Percentiles rank a stretch among this genome's conserved stretches.
phyloP scores from a whole-genome alignment of 257 asterid species.

The Jacaranda mimosifolia region DNA sequence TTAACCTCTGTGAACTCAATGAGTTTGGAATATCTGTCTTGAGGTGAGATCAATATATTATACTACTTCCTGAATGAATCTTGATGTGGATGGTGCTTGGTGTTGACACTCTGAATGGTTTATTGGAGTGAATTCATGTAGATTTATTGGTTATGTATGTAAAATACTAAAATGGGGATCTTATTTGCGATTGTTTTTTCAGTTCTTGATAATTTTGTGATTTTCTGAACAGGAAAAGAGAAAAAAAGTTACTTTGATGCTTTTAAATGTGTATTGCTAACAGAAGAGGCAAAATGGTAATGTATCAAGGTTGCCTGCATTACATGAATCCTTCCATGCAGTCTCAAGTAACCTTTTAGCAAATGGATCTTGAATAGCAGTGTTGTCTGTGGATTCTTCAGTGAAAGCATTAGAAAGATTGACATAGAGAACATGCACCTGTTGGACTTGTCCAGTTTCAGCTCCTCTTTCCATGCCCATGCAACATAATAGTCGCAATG shows the following conservation, averaged over 20 bases:
- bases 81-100: neutral
- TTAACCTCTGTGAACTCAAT: neutral
- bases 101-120: constrained; percentile 11
- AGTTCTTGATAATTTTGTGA: constrained; percentile 12
- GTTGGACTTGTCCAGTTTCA: neutral
- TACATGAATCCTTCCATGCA: neutral
- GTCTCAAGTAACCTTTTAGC: neutral
- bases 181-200: neutral
- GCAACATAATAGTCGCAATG: neutral
- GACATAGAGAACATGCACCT: constrained; percentile 6
- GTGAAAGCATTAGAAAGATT: neutral
- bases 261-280: neutral
- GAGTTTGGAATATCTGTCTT: neutral
- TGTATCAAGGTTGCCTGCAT: neutral
- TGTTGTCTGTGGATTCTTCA: neutral
- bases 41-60: neutral
- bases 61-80: neutral
- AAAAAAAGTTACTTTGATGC: neutral
- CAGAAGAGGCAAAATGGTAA: neutral
- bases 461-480: neutral
- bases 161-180: constrained; percentile 23
- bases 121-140: neutral
- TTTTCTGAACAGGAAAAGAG: neutral
- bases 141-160: neutral
- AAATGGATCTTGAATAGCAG: neutral